Evolutionary conservation across 2,329 filamentous ascomycete genomes (phyloP).

Genomic region (Alternaria metachromatica): DNA sequence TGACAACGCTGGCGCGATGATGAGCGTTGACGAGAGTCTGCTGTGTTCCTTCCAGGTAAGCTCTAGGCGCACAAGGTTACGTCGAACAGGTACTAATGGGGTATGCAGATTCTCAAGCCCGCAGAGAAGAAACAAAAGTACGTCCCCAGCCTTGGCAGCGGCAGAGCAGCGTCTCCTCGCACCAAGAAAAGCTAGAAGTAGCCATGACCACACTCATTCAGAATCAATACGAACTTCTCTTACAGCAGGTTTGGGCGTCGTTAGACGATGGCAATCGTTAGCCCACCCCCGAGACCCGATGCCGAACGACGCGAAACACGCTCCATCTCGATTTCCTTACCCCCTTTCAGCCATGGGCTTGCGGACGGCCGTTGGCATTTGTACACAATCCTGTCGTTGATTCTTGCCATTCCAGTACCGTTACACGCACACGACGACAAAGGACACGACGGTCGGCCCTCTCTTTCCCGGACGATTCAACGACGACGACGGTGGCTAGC

Average conservation of each 20-base stretch:
- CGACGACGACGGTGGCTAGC: constrained; percentile 8
- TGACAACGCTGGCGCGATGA: constrained; percentile 99
- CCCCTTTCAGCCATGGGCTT: constrained; percentile 41
- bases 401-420: constrained; percentile 28
- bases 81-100: constrained; percentile 25
- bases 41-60: constrained; percentile 97
- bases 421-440: constrained; percentile 17
- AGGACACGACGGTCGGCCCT: constrained; percentile 11
- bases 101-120: constrained; percentile 87
- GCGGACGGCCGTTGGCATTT: constrained; percentile 38
- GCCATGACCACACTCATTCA: constrained; percentile 52
- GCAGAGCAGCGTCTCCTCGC: constrained; percentile 73
- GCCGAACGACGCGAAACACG: constrained; percentile 39
- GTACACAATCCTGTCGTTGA: constrained; percentile 32
- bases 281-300: constrained; percentile 41
- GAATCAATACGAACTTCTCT: constrained; percentile 56
- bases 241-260: constrained; percentile 94
- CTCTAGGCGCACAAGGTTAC: constrained; percentile 1
- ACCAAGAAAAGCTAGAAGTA: constrained; percentile 71
- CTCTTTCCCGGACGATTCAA: constrained; percentile 16
- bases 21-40: constrained; percentile 98
- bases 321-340: constrained; percentile 44
- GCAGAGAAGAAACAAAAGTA: constrained; percentile 99
- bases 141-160: constrained; percentile 76
- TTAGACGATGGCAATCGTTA: constrained; percentile 60